Evolutionary conservation across 768 basidiomycete genomes (phyloP).

Genomic region (Strobilomyces echinocephalus): DNA sequence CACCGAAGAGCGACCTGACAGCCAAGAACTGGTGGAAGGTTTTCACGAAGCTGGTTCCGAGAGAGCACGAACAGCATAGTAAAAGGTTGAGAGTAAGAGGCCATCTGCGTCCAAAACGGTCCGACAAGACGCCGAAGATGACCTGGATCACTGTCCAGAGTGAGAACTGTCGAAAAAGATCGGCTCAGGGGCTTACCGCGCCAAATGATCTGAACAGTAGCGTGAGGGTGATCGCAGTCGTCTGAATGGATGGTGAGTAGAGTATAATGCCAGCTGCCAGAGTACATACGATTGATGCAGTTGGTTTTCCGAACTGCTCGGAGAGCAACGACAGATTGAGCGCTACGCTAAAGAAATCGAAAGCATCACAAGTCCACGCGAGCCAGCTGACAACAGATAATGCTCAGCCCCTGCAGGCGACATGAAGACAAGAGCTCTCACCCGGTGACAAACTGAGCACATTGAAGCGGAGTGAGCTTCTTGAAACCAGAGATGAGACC

Average conservation of each 20-base stretch:
- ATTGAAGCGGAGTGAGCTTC: conserved; percentile 49
- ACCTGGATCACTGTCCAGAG: conserved; percentile 29
- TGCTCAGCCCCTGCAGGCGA: background rate
- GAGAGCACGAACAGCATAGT: conserved; percentile 65
- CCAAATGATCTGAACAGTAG: conserved; percentile 82
- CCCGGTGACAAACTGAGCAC: conserved; percentile 57
- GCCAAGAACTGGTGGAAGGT: conserved; percentile 78
- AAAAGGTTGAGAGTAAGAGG: conserved; percentile 76
- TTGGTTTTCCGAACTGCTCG: conserved; percentile 42
- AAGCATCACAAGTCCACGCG: conserved; percentile 85
- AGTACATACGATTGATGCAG: conserved; percentile 41
- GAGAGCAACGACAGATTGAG: conserved; percentile 48
- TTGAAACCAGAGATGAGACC: conserved; percentile 41
- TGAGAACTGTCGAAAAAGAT: background rate
- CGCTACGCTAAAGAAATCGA: conserved; percentile 82
- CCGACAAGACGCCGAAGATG: conserved; percentile 77
- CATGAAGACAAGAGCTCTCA: conserved; percentile 15
- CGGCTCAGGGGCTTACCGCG: conserved; percentile 40
- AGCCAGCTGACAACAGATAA: conserved; percentile 50
- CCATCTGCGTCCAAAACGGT: conserved; percentile 92
- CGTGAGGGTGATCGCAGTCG: conserved; percentile 86
- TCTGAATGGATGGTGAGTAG: conserved; percentile 31
- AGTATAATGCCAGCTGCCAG: background rate
- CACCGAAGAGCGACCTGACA: conserved; percentile 75
- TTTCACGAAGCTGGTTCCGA: conserved; percentile 76